These are phyloP conservation scores for Trichoderma sp. DNA, from an alignment of 2,329 filamentous ascomycete species.

Conservation along the genomic window DNA sequence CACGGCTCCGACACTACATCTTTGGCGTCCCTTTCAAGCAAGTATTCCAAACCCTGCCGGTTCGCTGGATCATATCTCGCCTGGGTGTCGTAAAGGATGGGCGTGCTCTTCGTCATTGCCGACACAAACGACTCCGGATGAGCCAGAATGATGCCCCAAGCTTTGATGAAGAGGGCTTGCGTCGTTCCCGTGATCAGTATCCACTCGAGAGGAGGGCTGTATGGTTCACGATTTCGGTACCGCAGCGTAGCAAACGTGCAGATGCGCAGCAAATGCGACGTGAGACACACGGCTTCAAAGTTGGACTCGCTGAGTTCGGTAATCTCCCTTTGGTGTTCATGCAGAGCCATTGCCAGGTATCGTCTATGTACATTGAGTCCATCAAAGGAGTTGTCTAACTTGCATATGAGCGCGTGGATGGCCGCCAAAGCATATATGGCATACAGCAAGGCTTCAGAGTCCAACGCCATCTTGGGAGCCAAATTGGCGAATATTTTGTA, in stretches of 20 bases:
- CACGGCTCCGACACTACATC: conserved; percentile 21
- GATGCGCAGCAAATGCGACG: conserved; percentile 22
- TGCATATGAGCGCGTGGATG: conserved; percentile 21
- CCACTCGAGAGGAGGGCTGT: conserved; percentile 24
- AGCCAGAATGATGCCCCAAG: conserved; percentile 12
- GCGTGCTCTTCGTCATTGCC: conserved; percentile 19
- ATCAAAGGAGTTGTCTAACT: conserved; percentile 16
- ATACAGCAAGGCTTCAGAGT: conserved; percentile 25
- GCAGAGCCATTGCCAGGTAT: conserved; percentile 23
- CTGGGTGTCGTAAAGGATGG: conserved; percentile 20
- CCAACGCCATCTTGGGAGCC: conserved; percentile 20
- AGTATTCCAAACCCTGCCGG: conserved; percentile 19
- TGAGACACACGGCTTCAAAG: conserved; percentile 22
- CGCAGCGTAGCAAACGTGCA: conserved; percentile 24
- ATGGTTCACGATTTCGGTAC: conserved; percentile 20
- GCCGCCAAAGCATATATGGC: conserved; percentile 24
- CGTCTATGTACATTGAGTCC: conserved; percentile 20
- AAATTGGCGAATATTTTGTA: conserved; percentile 15
- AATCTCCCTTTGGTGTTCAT: conserved; percentile 23
- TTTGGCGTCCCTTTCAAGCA: conserved; percentile 20
- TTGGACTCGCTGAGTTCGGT: conserved; percentile 13
- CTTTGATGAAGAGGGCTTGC: conserved; percentile 15
- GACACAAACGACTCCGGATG: conserved; percentile 12
- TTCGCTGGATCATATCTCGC: conserved; percentile 16
- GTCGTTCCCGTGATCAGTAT: conserved; percentile 24